Evolutionary conservation across 306 rosid species (phyloP), one percentile per base, ranked within the genome.

Genomic region (Geum urbanum): DNA sequence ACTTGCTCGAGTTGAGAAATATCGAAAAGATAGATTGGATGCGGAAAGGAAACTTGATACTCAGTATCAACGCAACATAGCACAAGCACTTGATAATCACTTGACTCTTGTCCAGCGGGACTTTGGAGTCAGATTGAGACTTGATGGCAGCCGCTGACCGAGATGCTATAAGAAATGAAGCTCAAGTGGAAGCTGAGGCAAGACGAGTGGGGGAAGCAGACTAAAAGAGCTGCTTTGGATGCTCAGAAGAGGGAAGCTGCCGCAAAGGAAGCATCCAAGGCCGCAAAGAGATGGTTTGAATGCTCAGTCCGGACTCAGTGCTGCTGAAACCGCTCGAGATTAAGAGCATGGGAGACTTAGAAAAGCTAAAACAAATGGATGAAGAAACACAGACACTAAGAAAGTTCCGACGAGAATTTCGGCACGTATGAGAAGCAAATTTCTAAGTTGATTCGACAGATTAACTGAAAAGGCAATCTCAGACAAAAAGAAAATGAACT

Each of bases 121-220:
- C 39, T 96, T 82, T 76, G 98, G 90, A 77, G 87, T 74, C 73
- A 86, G 62, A 85, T 90, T 90, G 77, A 85, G 90, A 84, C 83
- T 46, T 81, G 96, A 92, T 72, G 98, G 27, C 27, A 24, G 1
- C 96, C 32, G 98, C 96, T 45, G 76, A 83, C 77, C 94, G 86
- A 82, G 97, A 91, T 71, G 87, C 90, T 71, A 90, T 82, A 88
- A 85, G 94, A 84, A 92, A 84, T 84, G 87, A 82, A 67, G 92
- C 91, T 73, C 92, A 91, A 85, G 90, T 82, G 48, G 97, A 92
- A 76, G 89, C 91, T 8, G 97, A 92, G 98, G 91, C 84, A 57
- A 88, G 84, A 81, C 27, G 2, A 24, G 27, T 24, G 27, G 91
- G 88, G 78, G 90, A 86, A 81, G 87, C 88, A 70, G 82, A 69